phyloP scores from a whole-genome alignment of 225 moss, liverwort and hornwort genomes.

The Polytrichum commune region DNA sequence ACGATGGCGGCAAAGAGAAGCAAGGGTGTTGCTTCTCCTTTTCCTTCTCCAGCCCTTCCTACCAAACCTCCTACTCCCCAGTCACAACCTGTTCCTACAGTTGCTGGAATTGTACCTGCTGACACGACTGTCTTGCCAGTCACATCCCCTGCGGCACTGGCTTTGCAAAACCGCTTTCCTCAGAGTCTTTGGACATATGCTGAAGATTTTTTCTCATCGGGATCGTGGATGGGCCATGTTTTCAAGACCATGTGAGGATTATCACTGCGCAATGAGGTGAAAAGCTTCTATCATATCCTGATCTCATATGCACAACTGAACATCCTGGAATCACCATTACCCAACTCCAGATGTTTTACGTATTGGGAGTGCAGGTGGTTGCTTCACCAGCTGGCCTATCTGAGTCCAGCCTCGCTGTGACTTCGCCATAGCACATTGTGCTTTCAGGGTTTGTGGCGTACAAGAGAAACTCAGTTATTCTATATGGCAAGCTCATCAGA shows the following conservation, averaged over 20 bases:
- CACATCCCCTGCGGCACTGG: slow-evolving; percentile 24
- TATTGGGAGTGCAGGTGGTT: background rate
- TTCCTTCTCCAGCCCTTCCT: slow-evolving; percentile 20
- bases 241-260: slow-evolving; percentile 17
- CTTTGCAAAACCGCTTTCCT: slow-evolving; percentile 40
- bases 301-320: background rate
- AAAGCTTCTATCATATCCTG: background rate
- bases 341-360: background rate
- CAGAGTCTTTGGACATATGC: slow-evolving; percentile 37
- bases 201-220: slow-evolving; percentile 38
- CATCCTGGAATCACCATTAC: background rate
- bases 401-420: background rate
- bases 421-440: background rate
- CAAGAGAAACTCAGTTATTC: no score
- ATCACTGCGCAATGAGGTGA: background rate
- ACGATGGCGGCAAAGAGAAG: slow-evolving; percentile 19
- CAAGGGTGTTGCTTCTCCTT: slow-evolving; percentile 17
- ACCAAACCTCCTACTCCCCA: slow-evolving; percentile 23
- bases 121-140: slow-evolving; percentile 7
- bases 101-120: slow-evolving; percentile 8
- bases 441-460: background rate
- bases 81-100: slow-evolving; percentile 11
- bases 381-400: background rate
- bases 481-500: background rate
- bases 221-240: slow-evolving; percentile 17